Evolutionary conservation across 371 early-diverging fungal species (phyloP), one percentile per base, ranked within the genome.

Genomic region (Chytridiales sp.): DNA sequence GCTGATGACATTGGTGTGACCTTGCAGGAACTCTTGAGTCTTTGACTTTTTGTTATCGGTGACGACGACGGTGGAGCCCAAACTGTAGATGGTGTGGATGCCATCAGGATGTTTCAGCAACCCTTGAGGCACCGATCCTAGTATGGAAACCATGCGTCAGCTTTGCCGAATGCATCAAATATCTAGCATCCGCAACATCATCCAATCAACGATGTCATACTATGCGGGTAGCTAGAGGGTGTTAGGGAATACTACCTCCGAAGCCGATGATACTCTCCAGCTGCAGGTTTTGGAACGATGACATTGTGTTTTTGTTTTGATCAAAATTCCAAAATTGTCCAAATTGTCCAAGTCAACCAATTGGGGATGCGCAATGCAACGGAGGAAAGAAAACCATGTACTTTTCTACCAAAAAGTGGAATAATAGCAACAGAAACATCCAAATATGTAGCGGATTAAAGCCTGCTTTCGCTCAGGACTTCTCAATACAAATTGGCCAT

Each of bases 11-110:
- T 81, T 78, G 8, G 78, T 78, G 66, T 81, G 82, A 9, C 82
- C 82, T 39, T 77, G 80, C 35, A 81, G 59, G 51, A 79, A 81
- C 53, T 78, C 77, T 49, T 80, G 78, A 9, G 58, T n/a, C 46
- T 67, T 60, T 19, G 47, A 58, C 22, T 68, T 65, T 39, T 49
- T 47, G 26, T 59, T 47, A 56, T 75, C 66, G 44, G 64, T 54
- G 40, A 81, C 54, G 9, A 81, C 79, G 29, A 81, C 77, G 11
- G 75, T 81, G 6, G 77, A 73, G 26, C 82, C 82, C 5, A 81
- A 68, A 22, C 73, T 62, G 70, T 78, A 81, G 40, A 80, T 56
- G 22, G 55, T 70, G 61, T 79, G 78, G 19, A 67, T 57, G 36
- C 82, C 82, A 43, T 76, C 56, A 2, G 80, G 80, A 59, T 81